Percentiles rank a stretch among this genome's conserved stretches.
phyloP scores from a whole-genome alignment of 2,329 filamentous ascomycete species.

The Colletotrichum lindemuthianum region DNA sequence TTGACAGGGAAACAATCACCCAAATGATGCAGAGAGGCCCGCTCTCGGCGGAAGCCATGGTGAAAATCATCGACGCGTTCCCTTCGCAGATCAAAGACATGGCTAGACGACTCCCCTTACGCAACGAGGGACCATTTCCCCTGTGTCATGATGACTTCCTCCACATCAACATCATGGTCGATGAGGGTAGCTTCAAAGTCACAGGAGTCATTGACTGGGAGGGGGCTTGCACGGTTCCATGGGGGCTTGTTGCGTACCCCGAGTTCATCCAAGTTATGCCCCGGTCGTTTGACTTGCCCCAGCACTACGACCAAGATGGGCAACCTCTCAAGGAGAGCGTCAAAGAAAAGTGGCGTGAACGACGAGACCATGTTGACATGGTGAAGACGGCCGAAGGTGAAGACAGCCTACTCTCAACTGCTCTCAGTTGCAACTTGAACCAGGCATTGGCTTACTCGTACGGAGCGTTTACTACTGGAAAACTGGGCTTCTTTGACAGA shows the following conservation, averaged over 20 bases:
- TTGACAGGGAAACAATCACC: neutral
- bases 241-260: conserved; percentile 40
- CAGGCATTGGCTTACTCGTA: conserved; percentile 8
- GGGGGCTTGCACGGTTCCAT: conserved; percentile 40
- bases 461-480: neutral
- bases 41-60: neutral
- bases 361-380: conserved; percentile 7
- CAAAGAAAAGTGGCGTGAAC: conserved; percentile 1
- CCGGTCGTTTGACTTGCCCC: neutral
- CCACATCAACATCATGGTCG: conserved; percentile 46
- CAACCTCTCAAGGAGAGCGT: neutral
- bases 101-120: neutral
- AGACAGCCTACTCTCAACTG: neutral
- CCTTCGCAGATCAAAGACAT: neutral
- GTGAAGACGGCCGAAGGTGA: conserved; percentile 6
- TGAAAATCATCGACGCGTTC: conserved; percentile 1
- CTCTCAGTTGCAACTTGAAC: conserved; percentile 5
- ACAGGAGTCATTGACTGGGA: conserved; percentile 47
- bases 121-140: conserved; percentile 44
- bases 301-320: conserved; percentile 9
- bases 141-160: conserved; percentile 44
- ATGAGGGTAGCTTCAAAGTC: conserved; percentile 39
- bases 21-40: conserved; percentile 3
- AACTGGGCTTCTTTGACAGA: neutral
- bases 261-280: conserved; percentile 38